Evolutionary conservation across 2,329 filamentous ascomycete species (phyloP), one percentile per base, ranked within the genome.

Genomic region (Pseudocercospora crystallina): DNA sequence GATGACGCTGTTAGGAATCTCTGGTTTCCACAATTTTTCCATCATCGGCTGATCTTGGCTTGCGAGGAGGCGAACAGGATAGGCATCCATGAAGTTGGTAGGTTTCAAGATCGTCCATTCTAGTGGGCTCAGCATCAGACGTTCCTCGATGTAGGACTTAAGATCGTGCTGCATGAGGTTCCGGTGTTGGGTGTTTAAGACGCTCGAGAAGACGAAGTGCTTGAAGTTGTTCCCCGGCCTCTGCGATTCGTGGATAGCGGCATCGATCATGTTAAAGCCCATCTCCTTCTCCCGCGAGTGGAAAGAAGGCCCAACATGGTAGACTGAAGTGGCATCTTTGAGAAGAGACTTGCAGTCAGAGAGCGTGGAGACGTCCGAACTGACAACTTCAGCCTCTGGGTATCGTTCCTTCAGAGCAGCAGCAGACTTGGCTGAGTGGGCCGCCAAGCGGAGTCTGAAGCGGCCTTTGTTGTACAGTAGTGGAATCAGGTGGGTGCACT

Each of bases 241-340:
- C 4, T 40, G 41, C 4, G 53, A 42, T 32, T 54, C 47, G 8
- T 54, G 49, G 1, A 64, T 52, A 1, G 67, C 68, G n/a, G 67
- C 66, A 40, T 73, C 68, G 54, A 73, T 58, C 61, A 73, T 65
- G 61, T 68, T 66, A 38, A 61, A 61, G 11, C 70, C 69, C 11
- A 71, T 67, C 48, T 69, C 60, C 2, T 58, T 61, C 52, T 72
- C 69, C 8, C 64, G 63, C 0, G 64, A 61, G 43, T 72, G 66
- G 50, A 71, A 66, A 7, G 63, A 61, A 2, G 69, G 69, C 0
- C 66, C 68, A 40, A 73, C 60, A 51, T 71, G 64, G 54, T 65
- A 65, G 43, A 67, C 58, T 3, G 64, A 56, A 7, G 62, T 64
- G 5, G 65, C 69, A 32, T 61, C 61, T 34, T 60, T 45, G 17